Conservation (phyloP, 176 grass and related monocot genomes). For the Neostapfia colusana region DNA sequence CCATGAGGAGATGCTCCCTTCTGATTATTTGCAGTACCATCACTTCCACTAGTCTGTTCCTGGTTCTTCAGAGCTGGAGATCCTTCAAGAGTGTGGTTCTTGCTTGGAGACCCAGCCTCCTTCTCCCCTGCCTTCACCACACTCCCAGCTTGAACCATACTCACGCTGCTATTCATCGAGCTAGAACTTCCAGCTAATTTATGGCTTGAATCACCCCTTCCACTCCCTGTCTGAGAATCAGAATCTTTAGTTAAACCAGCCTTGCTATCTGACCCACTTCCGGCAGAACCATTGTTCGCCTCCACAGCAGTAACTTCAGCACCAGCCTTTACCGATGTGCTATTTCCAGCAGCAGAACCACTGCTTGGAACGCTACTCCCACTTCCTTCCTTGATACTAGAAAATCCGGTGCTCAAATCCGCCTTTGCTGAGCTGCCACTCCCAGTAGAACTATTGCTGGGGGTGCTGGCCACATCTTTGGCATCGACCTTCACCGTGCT, state of each 20-base stretch:
- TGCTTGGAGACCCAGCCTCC: constrained; percentile 33
- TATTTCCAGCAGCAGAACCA: constrained; percentile 22
- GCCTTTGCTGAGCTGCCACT: background rate
- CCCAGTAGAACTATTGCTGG: constrained; percentile 22
- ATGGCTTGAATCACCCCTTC: constrained; percentile 16
- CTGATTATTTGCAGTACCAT: constrained; percentile 24
- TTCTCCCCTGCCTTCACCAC: background rate
- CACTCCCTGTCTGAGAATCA: background rate
- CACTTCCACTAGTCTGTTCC: constrained; percentile 31
- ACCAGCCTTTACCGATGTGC: background rate
- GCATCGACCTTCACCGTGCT: background rate
- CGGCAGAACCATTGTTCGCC: background rate
- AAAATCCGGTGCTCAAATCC: constrained; percentile 6
- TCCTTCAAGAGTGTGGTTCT: constrained; percentile 39
- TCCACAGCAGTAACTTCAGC: background rate
- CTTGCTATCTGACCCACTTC: constrained; percentile 10
- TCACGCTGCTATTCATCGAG: background rate
- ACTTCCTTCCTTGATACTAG: constrained; percentile 5
- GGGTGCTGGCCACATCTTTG: background rate
- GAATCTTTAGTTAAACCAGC: constrained; percentile 23
- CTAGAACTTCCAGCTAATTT: constrained; percentile 12
- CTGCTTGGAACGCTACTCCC: constrained; percentile 24
- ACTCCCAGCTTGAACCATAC: constrained; percentile 18
- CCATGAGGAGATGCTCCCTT: constrained; percentile 12
- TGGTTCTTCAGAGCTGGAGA: constrained; percentile 40